Conservation (phyloP, 495 filamentous ascomycete genomes). For the Penicillium cinerascens region DNA sequence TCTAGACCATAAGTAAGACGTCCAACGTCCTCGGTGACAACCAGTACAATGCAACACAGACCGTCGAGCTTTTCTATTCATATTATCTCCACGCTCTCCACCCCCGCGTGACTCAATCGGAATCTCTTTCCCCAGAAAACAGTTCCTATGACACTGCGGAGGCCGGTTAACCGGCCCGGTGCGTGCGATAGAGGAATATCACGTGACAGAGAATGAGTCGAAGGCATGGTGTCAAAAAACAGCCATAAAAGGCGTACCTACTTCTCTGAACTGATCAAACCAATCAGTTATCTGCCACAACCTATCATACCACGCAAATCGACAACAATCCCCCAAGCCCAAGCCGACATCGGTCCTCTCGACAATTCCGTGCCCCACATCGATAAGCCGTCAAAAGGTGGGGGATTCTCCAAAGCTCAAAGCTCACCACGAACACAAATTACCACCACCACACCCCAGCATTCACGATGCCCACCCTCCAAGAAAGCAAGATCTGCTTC, state of each 20-base stretch:
- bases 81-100: not conserved
- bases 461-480: slow-evolving; percentile 32
- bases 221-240: not conserved
- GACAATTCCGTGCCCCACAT: slow-evolving; percentile 7
- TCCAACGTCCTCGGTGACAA: too few relatives aligned
- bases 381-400: slow-evolving; percentile 15
- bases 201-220: not conserved
- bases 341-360: slow-evolving; percentile 12
- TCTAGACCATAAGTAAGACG: too few relatives aligned
- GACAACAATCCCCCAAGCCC: not conserved
- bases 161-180: slow-evolving; percentile 14
- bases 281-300: not conserved
- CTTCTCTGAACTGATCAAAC: not conserved
- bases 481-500: slow-evolving; percentile 41
- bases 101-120: not conserved
- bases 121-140: not conserved
- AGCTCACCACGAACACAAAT: not conserved
- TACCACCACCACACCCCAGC: slow-evolving; percentile 1
- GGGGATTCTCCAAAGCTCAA: slow-evolving; percentile 9
- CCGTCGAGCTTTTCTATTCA: not conserved
- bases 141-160: not conserved
- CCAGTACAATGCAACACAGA: not conserved
- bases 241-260: not conserved
- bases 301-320: not conserved
- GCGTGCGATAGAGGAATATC: not conserved